Base-by-base conservation (phyloP, 352 stramenopile species). In the Phytophthora foliorum region DNA sequence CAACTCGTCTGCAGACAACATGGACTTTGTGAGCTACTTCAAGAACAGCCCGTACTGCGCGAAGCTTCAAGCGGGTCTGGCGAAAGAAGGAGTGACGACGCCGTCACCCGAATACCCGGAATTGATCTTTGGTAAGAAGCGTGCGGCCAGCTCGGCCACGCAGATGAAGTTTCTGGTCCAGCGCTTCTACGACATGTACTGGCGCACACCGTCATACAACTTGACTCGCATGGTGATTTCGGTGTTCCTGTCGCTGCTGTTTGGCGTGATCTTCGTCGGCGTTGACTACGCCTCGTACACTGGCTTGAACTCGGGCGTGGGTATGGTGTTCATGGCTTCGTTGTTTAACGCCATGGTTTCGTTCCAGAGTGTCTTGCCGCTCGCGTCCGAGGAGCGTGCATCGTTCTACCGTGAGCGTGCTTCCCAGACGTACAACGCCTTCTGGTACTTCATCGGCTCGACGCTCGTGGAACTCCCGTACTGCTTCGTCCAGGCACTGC, bases 351-450 rank as follows among this genome's bases (percentile, higher is more conserved):
- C 34, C 22, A 73, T 91, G 25, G 81, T 86, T 24, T 72, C 69
- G 27, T 81, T 94, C 22, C 63, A 89, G 25, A 85, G 59, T 0
- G 73, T 88, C 2, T 45, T 96, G 6, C 70, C 81, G 16, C 52
- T 93, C 2, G 96, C 97, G 75, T 75, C 87, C 8, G 88, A 94
- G 34, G 72, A 76, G 2, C 81, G 87, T 11, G 73, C 76, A 9
- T 92, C 94, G 67, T 95, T 94, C 64, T 93, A 82, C 49, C 80
- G 81, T 3, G 76, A 86, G 22, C 80, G 75, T 6, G 75, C 78
- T 67, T 82, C 63, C 63, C 63, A 53, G 69, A 58, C 36, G 65
- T 82, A 49, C 38, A 81, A 39, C 36, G 53, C 44, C 24, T 19
- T 54, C 14, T 31, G 48, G 34, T 97, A 94, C 56, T 74, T 94